These are phyloP conservation scores for Aspergillus hortae DNA, from an alignment of 2,329 filamentous ascomycete species.

Conservation along the genomic window DNA sequence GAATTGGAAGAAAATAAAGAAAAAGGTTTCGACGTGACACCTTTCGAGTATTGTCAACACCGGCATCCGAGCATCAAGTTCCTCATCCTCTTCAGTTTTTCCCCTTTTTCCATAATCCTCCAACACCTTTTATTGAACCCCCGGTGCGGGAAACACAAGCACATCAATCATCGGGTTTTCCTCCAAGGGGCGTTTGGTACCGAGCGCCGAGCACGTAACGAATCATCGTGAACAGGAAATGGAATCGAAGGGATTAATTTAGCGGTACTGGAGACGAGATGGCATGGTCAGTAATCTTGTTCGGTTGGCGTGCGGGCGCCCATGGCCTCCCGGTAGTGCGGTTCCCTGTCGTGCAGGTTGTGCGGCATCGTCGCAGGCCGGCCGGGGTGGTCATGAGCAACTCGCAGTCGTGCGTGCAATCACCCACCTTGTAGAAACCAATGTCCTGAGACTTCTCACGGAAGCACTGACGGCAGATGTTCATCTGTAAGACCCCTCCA, in stretches of 20 bases:
- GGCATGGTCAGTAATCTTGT: slow-evolving; percentile 13
- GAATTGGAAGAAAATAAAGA: slow-evolving; percentile 21
- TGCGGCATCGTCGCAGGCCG: too few species aligned
- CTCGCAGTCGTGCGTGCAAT: too few species aligned
- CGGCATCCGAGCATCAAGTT: slow-evolving; percentile 25
- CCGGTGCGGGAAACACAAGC: background rate
- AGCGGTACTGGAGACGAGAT: slow-evolving; percentile 27
- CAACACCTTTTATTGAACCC: slow-evolving; percentile 1
- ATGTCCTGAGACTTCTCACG: slow-evolving; percentile 65
- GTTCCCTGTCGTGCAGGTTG: too few species aligned
- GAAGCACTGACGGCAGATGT: slow-evolving; percentile 68
- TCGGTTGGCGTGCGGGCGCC: background rate
- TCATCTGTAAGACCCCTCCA: slow-evolving; percentile 29
- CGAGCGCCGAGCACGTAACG: slow-evolving; percentile 29
- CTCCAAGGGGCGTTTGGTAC: slow-evolving; percentile 12
- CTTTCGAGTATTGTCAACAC: slow-evolving; percentile 29
- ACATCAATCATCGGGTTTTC: slow-evolving; percentile 10
- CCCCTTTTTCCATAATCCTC: slow-evolving; percentile 9
- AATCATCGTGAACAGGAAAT: slow-evolving; percentile 29
- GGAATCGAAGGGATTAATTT: slow-evolving; percentile 27
- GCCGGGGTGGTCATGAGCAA: too few species aligned
- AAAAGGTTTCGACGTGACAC: slow-evolving; percentile 29
- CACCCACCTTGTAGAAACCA: slow-evolving; percentile 63
- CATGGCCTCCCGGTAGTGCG: background rate
- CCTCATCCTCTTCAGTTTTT: slow-evolving; percentile 22